These are phyloP conservation scores for Aspergillus sp. DNA, from an alignment of 2,329 filamentous ascomycete species.

Conservation along the genomic window DNA sequence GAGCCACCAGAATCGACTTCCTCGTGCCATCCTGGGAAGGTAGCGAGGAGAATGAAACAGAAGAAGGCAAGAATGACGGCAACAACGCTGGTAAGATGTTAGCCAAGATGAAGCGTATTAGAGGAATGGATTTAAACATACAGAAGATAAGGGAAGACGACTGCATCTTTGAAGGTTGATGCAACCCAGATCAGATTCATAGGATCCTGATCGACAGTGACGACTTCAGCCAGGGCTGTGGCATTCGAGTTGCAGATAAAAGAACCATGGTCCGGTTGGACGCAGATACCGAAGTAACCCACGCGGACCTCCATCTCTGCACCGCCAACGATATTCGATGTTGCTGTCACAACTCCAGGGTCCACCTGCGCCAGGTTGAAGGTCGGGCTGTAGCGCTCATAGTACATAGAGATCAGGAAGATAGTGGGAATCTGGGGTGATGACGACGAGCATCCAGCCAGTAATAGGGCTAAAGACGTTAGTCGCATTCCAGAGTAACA, in stretches of 20 bases:
- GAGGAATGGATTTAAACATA: constrained; percentile 44
- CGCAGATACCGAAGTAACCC: constrained; percentile 96
- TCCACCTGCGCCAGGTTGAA: constrained; percentile 86
- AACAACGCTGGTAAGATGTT: constrained; percentile 64
- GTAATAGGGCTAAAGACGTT: constrained; percentile 64
- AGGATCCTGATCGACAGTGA: constrained; percentile 87
- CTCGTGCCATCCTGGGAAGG: constrained; percentile 97
- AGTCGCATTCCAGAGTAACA: constrained; percentile 11
- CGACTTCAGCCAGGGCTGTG: constrained; percentile 82
- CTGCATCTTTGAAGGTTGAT: constrained; percentile 94
- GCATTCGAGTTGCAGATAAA: constrained; percentile 98
- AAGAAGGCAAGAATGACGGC: constrained; percentile 96
- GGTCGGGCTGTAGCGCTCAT: constrained; percentile 75
- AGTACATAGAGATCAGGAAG: constrained; percentile 98
- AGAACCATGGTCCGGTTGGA: constrained; percentile 82
- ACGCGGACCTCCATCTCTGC: constrained; percentile 86
- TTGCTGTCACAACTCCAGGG: constrained; percentile 78
- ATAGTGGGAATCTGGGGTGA: constrained; percentile 92
- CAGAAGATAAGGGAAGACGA: constrained; percentile 97
- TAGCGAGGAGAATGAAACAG: constrained; percentile 89
- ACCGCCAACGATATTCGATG: constrained; percentile 81
- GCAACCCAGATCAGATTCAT: constrained; percentile 97
- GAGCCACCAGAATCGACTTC: constrained; percentile 75
- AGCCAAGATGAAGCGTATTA: not conserved
- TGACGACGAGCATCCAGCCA: constrained; percentile 94